A percentile compares a stretch with the other conserved stretches of the same genome.
These are phyloP conservation scores for Ceratobasidium sp. DNA, from an alignment of 1,284 basidiomycete species.

Conservation along the genomic window DNA sequence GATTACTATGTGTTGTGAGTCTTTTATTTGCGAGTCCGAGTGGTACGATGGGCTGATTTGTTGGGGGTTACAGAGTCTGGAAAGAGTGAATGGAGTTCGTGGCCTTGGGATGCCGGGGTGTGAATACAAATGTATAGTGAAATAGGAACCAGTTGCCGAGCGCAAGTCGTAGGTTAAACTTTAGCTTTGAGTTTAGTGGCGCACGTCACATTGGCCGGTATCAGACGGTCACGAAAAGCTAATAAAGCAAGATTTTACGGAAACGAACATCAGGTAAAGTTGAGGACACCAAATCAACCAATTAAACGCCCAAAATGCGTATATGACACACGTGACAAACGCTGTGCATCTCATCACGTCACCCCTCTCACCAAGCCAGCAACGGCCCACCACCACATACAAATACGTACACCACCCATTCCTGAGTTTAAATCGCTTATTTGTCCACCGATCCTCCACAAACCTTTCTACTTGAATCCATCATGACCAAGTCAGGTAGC, in stretches of 20 bases:
- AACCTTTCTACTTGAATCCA: not conserved
- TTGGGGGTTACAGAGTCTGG: constrained; percentile 15
- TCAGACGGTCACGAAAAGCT: too few relatives aligned
- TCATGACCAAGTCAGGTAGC: constrained; percentile 25
- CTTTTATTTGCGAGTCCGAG: not conserved
- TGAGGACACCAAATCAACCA: too few relatives aligned
- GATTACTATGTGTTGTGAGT: constrained; percentile 41
- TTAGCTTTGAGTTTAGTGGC: too few relatives aligned
- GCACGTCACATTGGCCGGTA: too few relatives aligned
- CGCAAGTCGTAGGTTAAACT: too few relatives aligned
- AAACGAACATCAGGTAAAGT: too few relatives aligned
- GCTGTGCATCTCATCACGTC: constrained; percentile 20
- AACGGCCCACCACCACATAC: constrained; percentile 17
- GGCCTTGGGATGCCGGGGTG: too few relatives aligned
- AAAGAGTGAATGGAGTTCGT: constrained; percentile 1
- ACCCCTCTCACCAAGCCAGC: constrained; percentile 6
- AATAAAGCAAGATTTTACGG: too few relatives aligned
- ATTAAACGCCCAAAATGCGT: not conserved
- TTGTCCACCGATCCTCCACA: not conserved
- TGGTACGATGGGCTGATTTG: not conserved
- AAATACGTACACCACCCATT: not conserved
- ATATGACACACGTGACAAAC: constrained; percentile 11
- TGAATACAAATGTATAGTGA: too few relatives aligned
- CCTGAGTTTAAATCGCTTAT: not conserved
- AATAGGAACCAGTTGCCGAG: too few relatives aligned